A percentile compares a stretch with the other conserved stretches of the same genome.
Evolutionary conservation across 176 grass and related monocot genomes (phyloP).

Genomic region (Metroxylon sagu): DNA sequence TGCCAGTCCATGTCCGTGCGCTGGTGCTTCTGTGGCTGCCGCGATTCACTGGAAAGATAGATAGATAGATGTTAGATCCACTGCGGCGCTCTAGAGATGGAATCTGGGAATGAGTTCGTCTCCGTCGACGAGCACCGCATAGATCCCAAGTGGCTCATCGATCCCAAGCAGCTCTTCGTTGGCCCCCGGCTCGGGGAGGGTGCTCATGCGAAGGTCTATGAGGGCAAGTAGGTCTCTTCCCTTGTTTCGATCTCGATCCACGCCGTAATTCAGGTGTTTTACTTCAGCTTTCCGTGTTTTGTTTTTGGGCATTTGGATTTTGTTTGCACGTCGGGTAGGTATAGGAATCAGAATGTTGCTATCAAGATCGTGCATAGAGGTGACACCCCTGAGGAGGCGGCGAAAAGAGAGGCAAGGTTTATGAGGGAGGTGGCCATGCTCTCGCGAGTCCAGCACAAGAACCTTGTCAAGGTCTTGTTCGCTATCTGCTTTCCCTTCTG

Average conservation of each 20-base stretch:
- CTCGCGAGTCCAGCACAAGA: constrained; percentile 81
- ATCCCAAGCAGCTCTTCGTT: constrained; percentile 78
- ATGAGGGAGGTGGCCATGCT: constrained; percentile 94
- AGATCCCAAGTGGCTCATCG: constrained; percentile 82
- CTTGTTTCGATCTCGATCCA: background rate
- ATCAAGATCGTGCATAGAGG: constrained; percentile 85
- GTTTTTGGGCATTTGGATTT: too few species aligned
- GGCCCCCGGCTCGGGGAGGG: constrained; percentile 91
- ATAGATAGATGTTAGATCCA: constrained; percentile 11
- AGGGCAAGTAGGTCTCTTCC: constrained; percentile 72
- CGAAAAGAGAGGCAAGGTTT: constrained; percentile 83
- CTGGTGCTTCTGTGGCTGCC: background rate
- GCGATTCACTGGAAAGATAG: background rate
- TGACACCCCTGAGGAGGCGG: constrained; percentile 47
- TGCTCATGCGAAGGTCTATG: constrained; percentile 95
- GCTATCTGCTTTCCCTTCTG: too few species aligned
- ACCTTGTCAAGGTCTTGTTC: constrained; percentile 72
- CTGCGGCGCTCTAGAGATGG: constrained; percentile 3
- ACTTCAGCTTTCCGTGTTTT: background rate
- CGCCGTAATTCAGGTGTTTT: background rate
- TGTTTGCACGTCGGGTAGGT: constrained; percentile 30
- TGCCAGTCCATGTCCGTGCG: too few species aligned
- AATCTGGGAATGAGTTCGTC: constrained; percentile 5
- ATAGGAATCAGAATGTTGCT: constrained; percentile 74
- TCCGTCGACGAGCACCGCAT: constrained; percentile 22